Percentiles rank a stretch among this genome's conserved stretches.
These are phyloP conservation scores for Mortierella hygrophila DNA, from an alignment of 192 early-diverging fungal genomes.

Conservation along the genomic window DNA sequence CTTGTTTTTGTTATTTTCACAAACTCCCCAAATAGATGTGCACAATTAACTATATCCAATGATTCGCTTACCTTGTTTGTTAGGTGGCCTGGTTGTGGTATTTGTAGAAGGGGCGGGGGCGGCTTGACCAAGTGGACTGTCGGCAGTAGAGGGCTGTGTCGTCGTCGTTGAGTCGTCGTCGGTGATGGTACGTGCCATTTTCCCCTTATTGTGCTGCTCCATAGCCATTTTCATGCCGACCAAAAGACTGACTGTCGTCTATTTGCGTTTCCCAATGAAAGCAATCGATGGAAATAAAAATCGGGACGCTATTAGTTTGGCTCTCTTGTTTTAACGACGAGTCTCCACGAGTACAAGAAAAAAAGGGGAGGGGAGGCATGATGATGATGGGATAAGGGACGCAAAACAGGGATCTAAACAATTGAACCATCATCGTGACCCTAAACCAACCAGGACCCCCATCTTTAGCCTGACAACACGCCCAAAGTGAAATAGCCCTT, in stretches of 20 bases:
- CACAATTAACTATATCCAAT: neutral
- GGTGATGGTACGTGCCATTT: neutral
- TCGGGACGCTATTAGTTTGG: neutral
- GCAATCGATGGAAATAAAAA: neutral
- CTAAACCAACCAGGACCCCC: neutral
- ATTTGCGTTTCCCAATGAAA: neutral
- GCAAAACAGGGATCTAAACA: neutral
- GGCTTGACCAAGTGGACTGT: neutral
- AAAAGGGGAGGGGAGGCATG: neutral
- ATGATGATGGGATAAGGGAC: neutral
- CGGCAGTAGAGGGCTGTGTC: neutral
- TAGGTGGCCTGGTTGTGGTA: neutral
- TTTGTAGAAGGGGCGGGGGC: neutral
- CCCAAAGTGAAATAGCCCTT: neutral
- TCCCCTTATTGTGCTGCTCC: constrained; percentile 28
- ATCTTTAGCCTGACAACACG: neutral
- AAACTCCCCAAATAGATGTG: neutral
- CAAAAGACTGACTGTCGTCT: constrained; percentile 33
- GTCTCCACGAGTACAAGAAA: neutral
- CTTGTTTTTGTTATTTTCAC: neutral
- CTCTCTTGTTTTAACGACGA: neutral
- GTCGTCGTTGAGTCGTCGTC: neutral
- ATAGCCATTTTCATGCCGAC: constrained; percentile 47
- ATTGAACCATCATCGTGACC: neutral
- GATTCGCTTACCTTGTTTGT: neutral